phyloP scores from a whole-genome alignment of 495 filamentous ascomycete species.

The Chaetomium tenue region DNA sequence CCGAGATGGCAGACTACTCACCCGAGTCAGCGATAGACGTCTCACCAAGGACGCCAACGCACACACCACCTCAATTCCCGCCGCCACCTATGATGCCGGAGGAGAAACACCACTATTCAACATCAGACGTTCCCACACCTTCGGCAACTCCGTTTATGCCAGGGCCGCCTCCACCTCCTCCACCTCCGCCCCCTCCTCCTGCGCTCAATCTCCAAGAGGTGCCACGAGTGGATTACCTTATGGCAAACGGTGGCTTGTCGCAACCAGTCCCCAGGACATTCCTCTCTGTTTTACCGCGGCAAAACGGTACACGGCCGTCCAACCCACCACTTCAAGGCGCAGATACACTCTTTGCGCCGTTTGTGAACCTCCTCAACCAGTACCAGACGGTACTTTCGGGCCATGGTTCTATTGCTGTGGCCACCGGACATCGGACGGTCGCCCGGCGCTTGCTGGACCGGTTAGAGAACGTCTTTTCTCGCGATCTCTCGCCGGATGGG shows the following conservation, averaged over 20 bases:
- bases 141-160: constrained; percentile 38
- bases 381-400: constrained; percentile 76
- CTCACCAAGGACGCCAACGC: constrained; percentile 58
- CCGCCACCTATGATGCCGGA: constrained; percentile 39
- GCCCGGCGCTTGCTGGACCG: constrained; percentile 91
- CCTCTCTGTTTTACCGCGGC: constrained; percentile 53
- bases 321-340: constrained; percentile 58
- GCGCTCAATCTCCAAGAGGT: constrained; percentile 58
- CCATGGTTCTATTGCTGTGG: constrained; percentile 89
- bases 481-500: constrained; percentile 79
- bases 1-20: constrained; percentile 43
- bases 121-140: constrained; percentile 42
- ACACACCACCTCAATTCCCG: constrained; percentile 50
- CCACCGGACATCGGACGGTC: constrained; percentile 91
- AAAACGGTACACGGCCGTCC: constrained; percentile 49
- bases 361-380: constrained; percentile 77
- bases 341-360: constrained; percentile 71
- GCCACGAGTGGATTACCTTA: constrained; percentile 83
- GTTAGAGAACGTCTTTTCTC: constrained; percentile 86
- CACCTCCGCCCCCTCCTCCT: constrained; percentile 79
- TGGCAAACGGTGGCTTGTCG: constrained; percentile 78
- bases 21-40: constrained; percentile 52
- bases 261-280: constrained; percentile 64
- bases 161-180: constrained; percentile 55
- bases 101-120: constrained; percentile 32